These are phyloP conservation scores for Pachysandra terminalis DNA, from an alignment of 164 flowering plant genomes.

Conservation along the genomic window DNA sequence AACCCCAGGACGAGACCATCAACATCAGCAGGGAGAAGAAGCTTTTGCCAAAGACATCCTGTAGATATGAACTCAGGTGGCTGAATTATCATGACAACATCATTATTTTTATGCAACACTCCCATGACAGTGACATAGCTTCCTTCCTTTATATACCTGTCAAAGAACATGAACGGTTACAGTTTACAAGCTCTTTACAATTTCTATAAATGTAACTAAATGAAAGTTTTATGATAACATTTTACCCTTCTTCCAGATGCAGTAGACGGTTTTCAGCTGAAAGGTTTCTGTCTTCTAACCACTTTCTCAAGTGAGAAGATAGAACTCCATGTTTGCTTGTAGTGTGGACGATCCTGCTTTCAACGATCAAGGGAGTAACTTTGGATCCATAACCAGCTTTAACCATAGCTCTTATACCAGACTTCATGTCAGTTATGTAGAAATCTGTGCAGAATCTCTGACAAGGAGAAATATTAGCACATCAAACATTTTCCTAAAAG, in stretches of 20 bases:
- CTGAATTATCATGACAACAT: constrained; percentile 42
- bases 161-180: constrained; percentile 6
- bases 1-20: constrained; percentile 47
- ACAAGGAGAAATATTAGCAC: constrained; percentile 17
- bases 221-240: background rate
- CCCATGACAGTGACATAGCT: constrained; percentile 47
- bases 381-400: constrained; percentile 60
- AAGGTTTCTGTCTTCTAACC: constrained; percentile 58
- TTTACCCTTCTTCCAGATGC: constrained; percentile 65
- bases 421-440: constrained; percentile 52
- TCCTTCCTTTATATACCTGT: constrained; percentile 65
- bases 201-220: background rate
- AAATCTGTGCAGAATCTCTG: constrained; percentile 74
- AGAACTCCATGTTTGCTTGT: constrained; percentile 28
- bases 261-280: constrained; percentile 37
- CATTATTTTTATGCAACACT: constrained; percentile 36
- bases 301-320: constrained; percentile 48
- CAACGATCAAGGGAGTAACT: constrained; percentile 43
- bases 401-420: constrained; percentile 53
- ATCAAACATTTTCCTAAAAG: background rate
- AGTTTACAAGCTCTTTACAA: constrained; percentile 5
- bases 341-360: constrained; percentile 48
- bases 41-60: constrained; percentile 50
- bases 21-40: constrained; percentile 49
- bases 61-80: constrained; percentile 54